Conservation (phyloP, 2,329 filamentous ascomycete species). For the Colletotrichum sidae region DNA sequence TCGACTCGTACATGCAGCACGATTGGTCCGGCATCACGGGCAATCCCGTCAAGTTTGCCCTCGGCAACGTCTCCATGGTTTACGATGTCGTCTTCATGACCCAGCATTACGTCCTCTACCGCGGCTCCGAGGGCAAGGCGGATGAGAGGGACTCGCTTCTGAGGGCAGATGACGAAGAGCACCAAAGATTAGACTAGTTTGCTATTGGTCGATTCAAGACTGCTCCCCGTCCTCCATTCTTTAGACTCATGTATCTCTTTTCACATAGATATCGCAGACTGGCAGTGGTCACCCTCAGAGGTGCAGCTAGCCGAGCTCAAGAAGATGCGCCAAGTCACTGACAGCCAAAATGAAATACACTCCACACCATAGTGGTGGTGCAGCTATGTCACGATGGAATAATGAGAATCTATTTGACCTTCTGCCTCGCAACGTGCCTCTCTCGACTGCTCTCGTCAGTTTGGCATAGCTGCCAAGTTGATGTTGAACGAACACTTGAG, state of each 20-base stretch:
- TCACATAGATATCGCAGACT: no score
- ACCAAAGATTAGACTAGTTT: conserved; percentile 38
- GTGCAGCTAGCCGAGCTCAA: no score
- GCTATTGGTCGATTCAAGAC: not conserved
- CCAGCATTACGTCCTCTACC: conserved; percentile 89
- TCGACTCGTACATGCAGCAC: conserved; percentile 85
- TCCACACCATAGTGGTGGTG: no score
- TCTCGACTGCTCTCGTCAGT: no score
- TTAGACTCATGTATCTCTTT: not conserved
- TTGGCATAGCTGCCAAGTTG: no score
- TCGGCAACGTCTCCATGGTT: conserved; percentile 86
- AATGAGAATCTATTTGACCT: no score
- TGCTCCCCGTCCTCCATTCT: not conserved
- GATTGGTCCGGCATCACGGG: conserved; percentile 94
- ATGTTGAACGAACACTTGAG: not conserved
- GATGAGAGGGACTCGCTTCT: conserved; percentile 38
- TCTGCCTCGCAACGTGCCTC: no score
- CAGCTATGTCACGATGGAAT: no score
- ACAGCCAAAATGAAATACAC: no score
- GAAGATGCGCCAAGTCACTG: no score
- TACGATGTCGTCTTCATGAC: conserved; percentile 89
- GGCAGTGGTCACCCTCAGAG: no score
- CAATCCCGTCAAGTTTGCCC: conserved; percentile 89
- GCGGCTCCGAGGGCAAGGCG: conserved; percentile 37
- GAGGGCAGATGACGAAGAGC: conserved; percentile 33